Evolutionary conservation across 208 protist species (phyloP).

Genomic region (Crithidia thermophila): DNA sequence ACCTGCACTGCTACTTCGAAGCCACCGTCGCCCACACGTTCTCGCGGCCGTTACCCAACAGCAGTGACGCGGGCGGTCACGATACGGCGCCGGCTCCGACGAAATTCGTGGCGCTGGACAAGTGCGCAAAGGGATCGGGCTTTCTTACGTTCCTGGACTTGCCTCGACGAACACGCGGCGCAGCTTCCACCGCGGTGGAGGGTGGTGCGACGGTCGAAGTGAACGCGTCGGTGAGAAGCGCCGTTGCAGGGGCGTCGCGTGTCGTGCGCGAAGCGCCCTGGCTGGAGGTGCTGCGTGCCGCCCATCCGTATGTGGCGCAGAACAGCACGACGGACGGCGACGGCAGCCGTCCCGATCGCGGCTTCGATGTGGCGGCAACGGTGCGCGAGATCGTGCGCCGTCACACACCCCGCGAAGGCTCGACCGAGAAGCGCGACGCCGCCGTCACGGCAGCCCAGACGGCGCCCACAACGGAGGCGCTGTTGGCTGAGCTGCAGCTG

Average conservation of each 20-base stretch:
- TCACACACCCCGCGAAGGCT: neutral
- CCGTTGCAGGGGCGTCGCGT: conserved; percentile 20
- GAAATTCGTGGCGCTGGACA: conserved; percentile 89
- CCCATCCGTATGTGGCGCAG: conserved; percentile 44
- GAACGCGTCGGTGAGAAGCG: neutral
- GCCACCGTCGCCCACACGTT: conserved; percentile 56
- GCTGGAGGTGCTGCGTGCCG: conserved; percentile 57
- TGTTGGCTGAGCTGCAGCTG: conserved; percentile 50
- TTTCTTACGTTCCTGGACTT: conserved; percentile 85
- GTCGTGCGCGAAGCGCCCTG: conserved; percentile 69
- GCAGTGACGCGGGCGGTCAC: neutral
- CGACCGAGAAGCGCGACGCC: too few relatives aligned
- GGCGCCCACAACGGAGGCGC: conserved; percentile 35
- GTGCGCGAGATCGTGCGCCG: neutral
- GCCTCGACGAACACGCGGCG: conserved; percentile 19
- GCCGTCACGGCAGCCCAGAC: conserved; percentile 2
- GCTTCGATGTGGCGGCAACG: conserved; percentile 15
- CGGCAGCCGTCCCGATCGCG: neutral
- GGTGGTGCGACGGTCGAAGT: neutral
- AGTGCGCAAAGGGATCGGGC: conserved; percentile 77
- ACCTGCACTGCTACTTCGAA: conserved; percentile 91
- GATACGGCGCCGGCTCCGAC: conserved; percentile 4
- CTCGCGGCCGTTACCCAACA: neutral
- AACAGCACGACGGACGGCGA: conserved; percentile 27
- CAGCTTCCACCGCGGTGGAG: neutral